A percentile compares a stretch with the other conserved stretches of the same genome.
These are phyloP conservation scores for Clonostachys chloroleuca DNA, from an alignment of 2,329 filamentous ascomycete genomes.

Conservation along the genomic window DNA sequence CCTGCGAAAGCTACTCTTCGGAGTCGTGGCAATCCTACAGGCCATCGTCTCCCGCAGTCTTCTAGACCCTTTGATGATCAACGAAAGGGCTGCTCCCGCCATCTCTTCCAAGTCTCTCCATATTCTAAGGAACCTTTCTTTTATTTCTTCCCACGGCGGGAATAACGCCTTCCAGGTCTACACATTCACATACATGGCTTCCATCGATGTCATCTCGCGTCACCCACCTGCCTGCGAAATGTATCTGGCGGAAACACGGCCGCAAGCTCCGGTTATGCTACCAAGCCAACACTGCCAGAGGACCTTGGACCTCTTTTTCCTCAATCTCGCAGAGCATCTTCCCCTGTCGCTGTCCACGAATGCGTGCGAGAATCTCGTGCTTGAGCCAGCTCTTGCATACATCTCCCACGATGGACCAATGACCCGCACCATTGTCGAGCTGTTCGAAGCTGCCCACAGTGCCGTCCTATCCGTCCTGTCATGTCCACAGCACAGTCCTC, in stretches of 20 bases:
- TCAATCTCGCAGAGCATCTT: conserved; percentile 83
- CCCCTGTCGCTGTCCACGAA: conserved; percentile 63
- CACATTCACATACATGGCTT: conserved; percentile 75
- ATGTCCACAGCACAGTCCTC: conserved; percentile 68
- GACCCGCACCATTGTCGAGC: conserved; percentile 40
- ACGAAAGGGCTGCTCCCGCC: conserved; percentile 45
- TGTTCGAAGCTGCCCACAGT: conserved; percentile 89
- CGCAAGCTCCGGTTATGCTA: conserved; percentile 22
- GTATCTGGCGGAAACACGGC: conserved; percentile 61
- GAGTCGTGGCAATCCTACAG: conserved; percentile 69
- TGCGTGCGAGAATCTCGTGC: conserved; percentile 67
- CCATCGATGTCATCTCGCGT: conserved; percentile 76
- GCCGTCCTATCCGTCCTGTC: conserved; percentile 77
- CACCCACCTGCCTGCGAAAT: conserved; percentile 61
- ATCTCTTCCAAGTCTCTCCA: conserved; percentile 70
- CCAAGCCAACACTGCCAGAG: conserved; percentile 47
- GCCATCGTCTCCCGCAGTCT: conserved; percentile 64
- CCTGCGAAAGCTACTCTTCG: conserved; percentile 71
- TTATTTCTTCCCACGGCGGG: conserved; percentile 72
- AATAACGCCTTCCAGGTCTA: conserved; percentile 77
- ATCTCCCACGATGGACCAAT: conserved; percentile 45
- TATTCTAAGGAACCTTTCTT: conserved; percentile 73
- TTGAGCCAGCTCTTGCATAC: conserved; percentile 72
- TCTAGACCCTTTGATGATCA: conserved; percentile 42
- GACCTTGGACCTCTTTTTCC: conserved; percentile 79